Conservation (phyloP, 1,284 basidiomycete species). For the Fomitiporia mediterranea region DNA sequence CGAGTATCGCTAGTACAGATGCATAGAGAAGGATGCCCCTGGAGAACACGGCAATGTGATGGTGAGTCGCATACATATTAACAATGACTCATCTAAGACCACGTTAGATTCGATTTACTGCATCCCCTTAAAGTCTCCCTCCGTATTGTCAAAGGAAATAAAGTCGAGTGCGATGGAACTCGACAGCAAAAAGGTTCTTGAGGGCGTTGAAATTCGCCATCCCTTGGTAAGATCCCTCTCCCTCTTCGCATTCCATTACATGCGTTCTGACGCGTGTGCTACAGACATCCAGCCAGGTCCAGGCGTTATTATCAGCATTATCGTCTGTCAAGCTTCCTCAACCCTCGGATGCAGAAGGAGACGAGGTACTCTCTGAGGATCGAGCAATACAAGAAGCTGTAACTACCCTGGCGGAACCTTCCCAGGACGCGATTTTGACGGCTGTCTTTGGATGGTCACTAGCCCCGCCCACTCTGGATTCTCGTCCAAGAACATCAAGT, state of each 20-base stretch:
- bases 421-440: conserved; percentile 51
- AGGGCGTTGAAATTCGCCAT: conserved; percentile 58
- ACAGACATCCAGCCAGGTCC: conserved; percentile 34
- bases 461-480: conserved; percentile 32
- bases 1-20: conserved; percentile 52
- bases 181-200: conserved; percentile 39
- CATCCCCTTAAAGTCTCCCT: conserved; percentile 63
- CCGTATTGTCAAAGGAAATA: conserved; percentile 53
- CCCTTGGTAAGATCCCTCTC: conserved; percentile 56
- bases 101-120: conserved; percentile 65
- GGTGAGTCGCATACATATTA: conserved; percentile 38
- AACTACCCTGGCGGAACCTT: conserved; percentile 30
- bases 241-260: conserved; percentile 2
- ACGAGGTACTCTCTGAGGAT: not conserved
- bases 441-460: conserved; percentile 70
- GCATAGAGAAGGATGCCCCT: conserved; percentile 78
- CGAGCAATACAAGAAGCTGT: not conserved
- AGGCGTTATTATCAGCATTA: conserved; percentile 29
- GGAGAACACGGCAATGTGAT: conserved; percentile 75
- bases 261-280: conserved; percentile 16
- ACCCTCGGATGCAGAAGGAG: not conserved
- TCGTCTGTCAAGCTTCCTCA: conserved; percentile 24
- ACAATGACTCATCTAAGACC: not conserved
- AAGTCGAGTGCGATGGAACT: conserved; percentile 51
- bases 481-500: conserved; percentile 34